These are phyloP conservation scores for Pluteus cervinus DNA, from an alignment of 768 basidiomycete species.

Conservation along the genomic window DNA sequence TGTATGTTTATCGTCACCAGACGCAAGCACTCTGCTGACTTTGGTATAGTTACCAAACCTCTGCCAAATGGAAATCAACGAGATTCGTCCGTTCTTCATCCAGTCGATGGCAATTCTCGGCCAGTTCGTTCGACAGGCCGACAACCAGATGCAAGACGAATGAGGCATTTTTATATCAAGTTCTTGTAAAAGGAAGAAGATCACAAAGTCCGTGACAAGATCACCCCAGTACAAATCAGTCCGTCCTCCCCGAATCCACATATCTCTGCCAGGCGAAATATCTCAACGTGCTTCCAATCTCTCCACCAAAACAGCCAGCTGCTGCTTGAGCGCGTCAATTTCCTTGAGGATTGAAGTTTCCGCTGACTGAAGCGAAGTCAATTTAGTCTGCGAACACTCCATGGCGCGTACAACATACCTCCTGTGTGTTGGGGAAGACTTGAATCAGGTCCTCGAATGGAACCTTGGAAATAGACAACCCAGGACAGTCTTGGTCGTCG, in stretches of 20 bases:
- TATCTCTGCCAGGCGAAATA: slow-evolving; percentile 1
- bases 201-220: too few species aligned
- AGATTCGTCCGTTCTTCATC: slow-evolving; percentile 85
- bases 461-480: slow-evolving; percentile 63
- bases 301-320: slow-evolving; percentile 30
- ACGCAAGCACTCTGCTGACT: slow-evolving; percentile 1
- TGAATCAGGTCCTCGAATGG: slow-evolving; percentile 65
- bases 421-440: slow-evolving; percentile 64
- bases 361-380: slow-evolving; percentile 43
- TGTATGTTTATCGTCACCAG: slow-evolving; percentile 36
- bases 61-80: slow-evolving; percentile 90
- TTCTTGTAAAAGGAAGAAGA: too few species aligned
- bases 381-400: slow-evolving; percentile 4
- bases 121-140: slow-evolving; percentile 50
- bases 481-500: slow-evolving; percentile 46
- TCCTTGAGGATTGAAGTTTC: slow-evolving; percentile 65
- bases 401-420: slow-evolving; percentile 41
- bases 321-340: slow-evolving; percentile 47
- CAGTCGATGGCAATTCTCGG: slow-evolving; percentile 73
- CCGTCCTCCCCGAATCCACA: slow-evolving; percentile 4
- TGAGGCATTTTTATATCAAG: too few species aligned
- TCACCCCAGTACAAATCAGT: too few species aligned
- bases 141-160: too few species aligned
- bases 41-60: slow-evolving; percentile 68
- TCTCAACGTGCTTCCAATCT: slow-evolving; percentile 29